Base-by-base conservation (phyloP, 495 filamentous ascomycete genomes). In the Podospora pseudopauciseta region DNA sequence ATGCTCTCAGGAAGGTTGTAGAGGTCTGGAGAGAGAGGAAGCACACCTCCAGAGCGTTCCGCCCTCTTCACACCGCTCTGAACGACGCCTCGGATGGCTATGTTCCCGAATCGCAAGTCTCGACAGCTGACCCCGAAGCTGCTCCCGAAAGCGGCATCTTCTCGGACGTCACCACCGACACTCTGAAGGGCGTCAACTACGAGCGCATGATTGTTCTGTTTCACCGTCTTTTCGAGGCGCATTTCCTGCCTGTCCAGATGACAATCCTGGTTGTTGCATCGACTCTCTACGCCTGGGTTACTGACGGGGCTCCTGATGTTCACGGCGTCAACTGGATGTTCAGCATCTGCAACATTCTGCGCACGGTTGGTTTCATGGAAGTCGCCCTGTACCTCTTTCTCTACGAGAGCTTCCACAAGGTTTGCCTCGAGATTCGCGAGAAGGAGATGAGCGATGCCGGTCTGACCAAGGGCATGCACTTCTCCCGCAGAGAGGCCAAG, bases 151-250 rank as follows among this genome's bases (percentile, higher is more conserved):
- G 75, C 68, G 81, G 79, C 16, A 82, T 83, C 64, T 84, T 83
- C 75, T 81, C 78, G 0, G 82, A 84, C 60, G 78, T 84, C 55
- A 79, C 76, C 53, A 77, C 79, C 32, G 79, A 84, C 57, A 82
- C 75, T 2, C 68, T 84, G 2, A 77, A 78, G 56, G 77, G 74
- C 18, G 80, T 81, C 27, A 71, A 86, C 63, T 85, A 79, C 75
- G 65, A 75, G 55, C 81, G 80, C 67, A 80, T 82, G 54, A 61
- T 82, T 59, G 70, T 80, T 49, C 75, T 91, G 16, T 79, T 83
- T 62, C 86, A 88, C 67, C 84, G 89, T 9, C 77, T 91, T 6
- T 90, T 86, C 72, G 89, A 91, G 74, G 89, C 88, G 0, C 89
- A 91, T 72, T 90, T 90, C 74, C 79, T 91, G 19, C 88, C 89